phyloP scores from a whole-genome alignment of 176 grass and related monocot genomes.

The Bonia amplexicaulis region DNA sequence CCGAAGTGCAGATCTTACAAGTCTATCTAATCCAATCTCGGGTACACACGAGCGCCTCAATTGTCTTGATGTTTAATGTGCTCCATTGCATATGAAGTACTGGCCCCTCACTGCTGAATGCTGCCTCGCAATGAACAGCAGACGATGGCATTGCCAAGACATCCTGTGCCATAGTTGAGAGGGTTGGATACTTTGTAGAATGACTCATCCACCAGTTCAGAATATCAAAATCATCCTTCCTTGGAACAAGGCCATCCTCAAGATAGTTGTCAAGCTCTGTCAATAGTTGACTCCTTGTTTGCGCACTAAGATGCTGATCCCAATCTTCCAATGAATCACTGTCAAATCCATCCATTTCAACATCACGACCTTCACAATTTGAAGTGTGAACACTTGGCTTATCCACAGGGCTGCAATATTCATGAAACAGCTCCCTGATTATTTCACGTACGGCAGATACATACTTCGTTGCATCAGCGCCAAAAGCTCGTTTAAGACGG shows the following conservation, averaged over 20 bases:
- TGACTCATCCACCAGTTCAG: conserved; percentile 55
- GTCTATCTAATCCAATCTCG: conserved; percentile 42
- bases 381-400: conserved; percentile 2
- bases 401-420: conserved; percentile 29
- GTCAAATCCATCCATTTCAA: conserved; percentile 30
- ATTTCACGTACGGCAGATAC: conserved; percentile 26
- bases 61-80: conserved; percentile 50
- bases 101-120: conserved; percentile 12
- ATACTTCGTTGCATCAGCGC: conserved; percentile 23
- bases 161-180: conserved; percentile 39
- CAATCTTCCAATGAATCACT: conserved; percentile 48
- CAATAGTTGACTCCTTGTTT: conserved; percentile 35
- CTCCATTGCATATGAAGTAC: conserved; percentile 39
- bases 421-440: conserved; percentile 32
- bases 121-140: conserved; percentile 28
- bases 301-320: conserved; percentile 41
- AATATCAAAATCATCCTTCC: conserved; percentile 52
- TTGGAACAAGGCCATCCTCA: conserved; percentile 47
- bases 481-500: conserved; percentile 41
- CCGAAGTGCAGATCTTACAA: conserved; percentile 10
- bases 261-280: conserved; percentile 41
- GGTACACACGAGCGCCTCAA: conserved; percentile 44
- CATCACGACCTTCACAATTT: conserved; percentile 18
- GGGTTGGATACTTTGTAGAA: conserved; percentile 43
- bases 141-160: conserved; percentile 47